Evolutionary conservation across 179 eudicot genomes (phyloP).

Genomic region (Actinidia chinensis): DNA sequence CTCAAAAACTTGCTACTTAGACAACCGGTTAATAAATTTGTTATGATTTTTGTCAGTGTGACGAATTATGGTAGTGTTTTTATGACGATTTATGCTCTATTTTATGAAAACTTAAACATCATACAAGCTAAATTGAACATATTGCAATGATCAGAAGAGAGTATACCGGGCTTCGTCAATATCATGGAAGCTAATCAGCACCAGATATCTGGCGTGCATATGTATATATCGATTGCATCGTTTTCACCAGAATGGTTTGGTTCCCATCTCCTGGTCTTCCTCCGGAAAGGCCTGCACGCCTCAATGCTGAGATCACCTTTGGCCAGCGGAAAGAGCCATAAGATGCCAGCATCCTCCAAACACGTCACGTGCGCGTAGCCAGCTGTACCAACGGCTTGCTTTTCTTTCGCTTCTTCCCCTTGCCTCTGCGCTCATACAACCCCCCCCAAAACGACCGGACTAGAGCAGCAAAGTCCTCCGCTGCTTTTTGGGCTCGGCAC

Average conservation of each 20-base stretch:
- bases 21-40: too few relatives aligned
- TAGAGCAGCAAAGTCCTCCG: constrained; percentile 37
- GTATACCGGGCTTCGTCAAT: background rate
- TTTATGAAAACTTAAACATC: too few relatives aligned
- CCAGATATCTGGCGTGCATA: background rate
- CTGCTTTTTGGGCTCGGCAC: constrained; percentile 48
- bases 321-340: constrained; percentile 58
- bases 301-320: constrained; percentile 56
- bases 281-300: constrained; percentile 48
- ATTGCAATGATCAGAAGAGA: background rate
- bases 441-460: constrained; percentile 38
- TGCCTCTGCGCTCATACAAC: constrained; percentile 57
- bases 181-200: background rate
- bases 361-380: constrained; percentile 50
- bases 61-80: too few relatives aligned
- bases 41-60: too few relatives aligned
- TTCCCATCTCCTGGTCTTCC: constrained; percentile 28
- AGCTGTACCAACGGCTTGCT: constrained; percentile 52
- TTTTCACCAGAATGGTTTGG: constrained; percentile 47
- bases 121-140: too few relatives aligned
- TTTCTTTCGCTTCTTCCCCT: constrained; percentile 50
- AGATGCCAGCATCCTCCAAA: constrained; percentile 53
- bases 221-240: too few relatives aligned
- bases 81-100: too few relatives aligned
- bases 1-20: too few relatives aligned